Percentiles rank a stretch among this genome's conserved stretches.
Evolutionary conservation across 2,329 filamentous ascomycete genomes (phyloP).

Genomic region (Aureobasidium namibiae): DNA sequence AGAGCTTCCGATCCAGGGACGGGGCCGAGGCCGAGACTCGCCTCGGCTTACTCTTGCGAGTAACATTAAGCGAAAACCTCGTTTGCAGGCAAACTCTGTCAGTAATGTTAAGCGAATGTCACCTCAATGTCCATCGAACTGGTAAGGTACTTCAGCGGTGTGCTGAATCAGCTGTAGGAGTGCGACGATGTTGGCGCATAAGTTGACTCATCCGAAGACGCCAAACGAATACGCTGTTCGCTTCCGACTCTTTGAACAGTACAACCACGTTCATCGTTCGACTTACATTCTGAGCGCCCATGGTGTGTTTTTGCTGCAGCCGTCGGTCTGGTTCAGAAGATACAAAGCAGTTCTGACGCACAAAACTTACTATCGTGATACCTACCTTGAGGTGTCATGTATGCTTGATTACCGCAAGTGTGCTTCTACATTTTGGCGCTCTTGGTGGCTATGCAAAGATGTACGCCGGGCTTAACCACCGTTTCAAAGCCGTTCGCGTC

Average conservation of each 20-base stretch:
- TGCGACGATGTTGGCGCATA: background rate
- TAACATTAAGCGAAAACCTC: conserved; percentile 5
- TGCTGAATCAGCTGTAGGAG: background rate
- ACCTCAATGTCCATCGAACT: background rate
- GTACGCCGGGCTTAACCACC: background rate
- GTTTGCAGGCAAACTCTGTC: background rate
- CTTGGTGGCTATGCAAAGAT: background rate
- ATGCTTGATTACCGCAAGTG: background rate
- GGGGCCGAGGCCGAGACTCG: conserved; percentile 2
- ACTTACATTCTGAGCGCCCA: background rate
- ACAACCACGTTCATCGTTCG: background rate
- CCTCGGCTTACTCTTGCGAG: conserved; percentile 7
- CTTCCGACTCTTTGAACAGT: background rate
- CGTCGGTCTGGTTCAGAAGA: background rate
- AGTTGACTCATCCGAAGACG: background rate
- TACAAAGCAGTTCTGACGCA: too few species aligned
- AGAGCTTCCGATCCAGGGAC: background rate
- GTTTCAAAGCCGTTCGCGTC: background rate
- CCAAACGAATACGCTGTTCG: background rate
- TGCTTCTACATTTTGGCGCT: background rate
- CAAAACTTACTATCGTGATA: too few species aligned
- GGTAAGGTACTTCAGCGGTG: background rate
- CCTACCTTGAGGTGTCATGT: too few species aligned
- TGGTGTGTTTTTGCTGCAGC: background rate
- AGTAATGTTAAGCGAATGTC: conserved; percentile 1